Evolutionary conservation across 257 asterid genomes (phyloP).

Genomic region (Misopates orontium): DNA sequence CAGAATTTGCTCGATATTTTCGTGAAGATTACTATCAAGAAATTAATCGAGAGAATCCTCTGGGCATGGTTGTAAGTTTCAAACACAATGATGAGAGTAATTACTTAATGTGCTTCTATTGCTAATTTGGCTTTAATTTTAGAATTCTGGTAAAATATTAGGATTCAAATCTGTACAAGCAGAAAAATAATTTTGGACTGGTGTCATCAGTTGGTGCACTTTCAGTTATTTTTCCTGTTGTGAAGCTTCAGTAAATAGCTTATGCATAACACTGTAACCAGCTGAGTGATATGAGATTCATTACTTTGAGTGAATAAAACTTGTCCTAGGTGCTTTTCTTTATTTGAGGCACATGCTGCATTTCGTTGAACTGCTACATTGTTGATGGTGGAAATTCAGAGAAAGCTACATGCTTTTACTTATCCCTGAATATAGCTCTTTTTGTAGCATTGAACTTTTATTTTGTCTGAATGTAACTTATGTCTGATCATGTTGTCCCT

Average conservation of each 20-base stretch:
- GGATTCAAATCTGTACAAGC: background rate
- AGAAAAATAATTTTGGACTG: constrained; percentile 9
- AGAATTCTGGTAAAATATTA: background rate
- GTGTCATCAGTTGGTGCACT: constrained; percentile 20
- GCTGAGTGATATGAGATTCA: background rate
- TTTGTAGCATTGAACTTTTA: constrained; percentile 20
- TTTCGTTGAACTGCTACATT: constrained; percentile 11
- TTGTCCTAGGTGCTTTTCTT: background rate
- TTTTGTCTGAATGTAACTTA: constrained; percentile 2
- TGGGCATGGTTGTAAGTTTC: constrained; percentile 99
- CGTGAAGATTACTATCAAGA: constrained; percentile 97
- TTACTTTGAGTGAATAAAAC: constrained; percentile 11
- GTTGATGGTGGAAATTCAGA: background rate
- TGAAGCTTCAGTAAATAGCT: constrained; percentile 7
- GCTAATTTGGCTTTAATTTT: background rate
- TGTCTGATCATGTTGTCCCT: constrained; percentile 15
- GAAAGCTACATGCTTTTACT: no score
- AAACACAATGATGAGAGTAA: constrained; percentile 15
- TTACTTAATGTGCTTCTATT: background rate
- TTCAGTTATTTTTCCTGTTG: constrained; percentile 21
- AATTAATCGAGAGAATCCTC: constrained; percentile 92
- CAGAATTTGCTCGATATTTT: constrained; percentile 89
- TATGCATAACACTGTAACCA: background rate
- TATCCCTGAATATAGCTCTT: background rate
- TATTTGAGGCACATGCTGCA: constrained; percentile 21